These are phyloP conservation scores for Acanthamoeba culbertsoni DNA, from an alignment of 208 protist species.

Conservation along the genomic window DNA sequence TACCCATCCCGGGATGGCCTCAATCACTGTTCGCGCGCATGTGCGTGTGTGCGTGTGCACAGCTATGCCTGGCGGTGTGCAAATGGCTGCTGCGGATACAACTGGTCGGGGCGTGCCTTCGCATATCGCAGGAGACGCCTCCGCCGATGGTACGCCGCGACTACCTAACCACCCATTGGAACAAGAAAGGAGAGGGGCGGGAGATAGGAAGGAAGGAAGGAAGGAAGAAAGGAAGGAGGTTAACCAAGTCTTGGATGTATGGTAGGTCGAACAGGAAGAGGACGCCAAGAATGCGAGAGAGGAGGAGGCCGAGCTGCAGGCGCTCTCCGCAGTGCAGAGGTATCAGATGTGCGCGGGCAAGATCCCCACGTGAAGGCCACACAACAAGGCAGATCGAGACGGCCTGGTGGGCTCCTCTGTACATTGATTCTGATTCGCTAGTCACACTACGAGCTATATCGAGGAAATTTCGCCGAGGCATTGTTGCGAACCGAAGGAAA, in stretches of 20 bases:
- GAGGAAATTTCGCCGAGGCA: neutral
- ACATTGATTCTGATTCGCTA: too few relatives aligned
- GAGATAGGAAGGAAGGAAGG: too few relatives aligned
- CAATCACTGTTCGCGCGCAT: too few relatives aligned
- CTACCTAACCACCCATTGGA: too few relatives aligned
- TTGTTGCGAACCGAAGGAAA: neutral
- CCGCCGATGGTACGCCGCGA: neutral
- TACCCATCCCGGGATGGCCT: too few relatives aligned
- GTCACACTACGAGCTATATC: neutral
- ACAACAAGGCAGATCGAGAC: too few relatives aligned
- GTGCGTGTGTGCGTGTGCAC: neutral
- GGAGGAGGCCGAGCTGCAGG: neutral
- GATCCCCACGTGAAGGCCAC: neutral
- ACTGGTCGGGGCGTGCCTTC: neutral
- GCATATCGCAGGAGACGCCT: neutral
- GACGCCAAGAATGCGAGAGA: neutral
- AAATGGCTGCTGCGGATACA: constrained; percentile 33
- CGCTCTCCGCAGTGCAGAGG: neutral
- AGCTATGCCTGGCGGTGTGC: constrained; percentile 4
- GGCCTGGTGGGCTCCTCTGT: too few relatives aligned
- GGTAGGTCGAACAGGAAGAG: neutral
- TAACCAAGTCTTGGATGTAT: neutral
- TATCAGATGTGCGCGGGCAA: constrained; percentile 47
- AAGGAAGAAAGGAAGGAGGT: too few relatives aligned
- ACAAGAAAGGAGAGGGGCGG: too few relatives aligned